These are phyloP conservation scores for Terfezia boudieri DNA, from an alignment of 495 filamentous ascomycete genomes.

Conservation along the genomic window DNA sequence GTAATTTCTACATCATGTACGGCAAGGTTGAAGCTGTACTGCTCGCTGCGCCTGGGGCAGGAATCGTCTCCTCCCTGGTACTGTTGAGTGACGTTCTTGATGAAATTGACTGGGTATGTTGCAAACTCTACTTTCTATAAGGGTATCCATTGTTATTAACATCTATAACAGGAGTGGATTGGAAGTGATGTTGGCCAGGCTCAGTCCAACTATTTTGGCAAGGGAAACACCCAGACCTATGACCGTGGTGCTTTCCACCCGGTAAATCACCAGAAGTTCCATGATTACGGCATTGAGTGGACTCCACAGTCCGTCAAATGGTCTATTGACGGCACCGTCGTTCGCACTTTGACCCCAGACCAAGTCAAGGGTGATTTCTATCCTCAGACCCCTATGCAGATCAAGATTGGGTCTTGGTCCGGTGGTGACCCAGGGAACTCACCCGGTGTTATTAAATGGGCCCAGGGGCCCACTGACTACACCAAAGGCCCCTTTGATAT, in stretches of 20 bases:
- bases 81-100: constrained; percentile 78
- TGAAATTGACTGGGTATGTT: constrained; percentile 73
- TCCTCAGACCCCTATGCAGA: constrained; percentile 75
- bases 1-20: constrained; percentile 66
- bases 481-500: constrained; percentile 47
- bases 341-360: constrained; percentile 43
- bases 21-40: constrained; percentile 51
- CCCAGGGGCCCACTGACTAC: constrained; percentile 57
- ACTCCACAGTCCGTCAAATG: constrained; percentile 52
- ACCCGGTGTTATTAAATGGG: constrained; percentile 64
- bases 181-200: constrained; percentile 40
- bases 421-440: constrained; percentile 57
- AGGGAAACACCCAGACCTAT: constrained; percentile 53
- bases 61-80: constrained; percentile 66
- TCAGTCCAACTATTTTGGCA: constrained; percentile 86
- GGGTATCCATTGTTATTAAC: not conserved
- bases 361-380: constrained; percentile 43
- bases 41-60: constrained; percentile 45
- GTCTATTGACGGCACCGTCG: constrained; percentile 48
- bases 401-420: constrained; percentile 72
- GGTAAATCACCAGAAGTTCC: constrained; percentile 43
- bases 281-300: constrained; percentile 89
- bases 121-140: constrained; percentile 22
- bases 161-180: constrained; percentile 35
- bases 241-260: constrained; percentile 46